Evolutionary conservation across 2,329 filamentous ascomycete genomes (phyloP), one percentile per base, ranked within the genome.

Genomic region (Neofusicoccum laricinum): DNA sequence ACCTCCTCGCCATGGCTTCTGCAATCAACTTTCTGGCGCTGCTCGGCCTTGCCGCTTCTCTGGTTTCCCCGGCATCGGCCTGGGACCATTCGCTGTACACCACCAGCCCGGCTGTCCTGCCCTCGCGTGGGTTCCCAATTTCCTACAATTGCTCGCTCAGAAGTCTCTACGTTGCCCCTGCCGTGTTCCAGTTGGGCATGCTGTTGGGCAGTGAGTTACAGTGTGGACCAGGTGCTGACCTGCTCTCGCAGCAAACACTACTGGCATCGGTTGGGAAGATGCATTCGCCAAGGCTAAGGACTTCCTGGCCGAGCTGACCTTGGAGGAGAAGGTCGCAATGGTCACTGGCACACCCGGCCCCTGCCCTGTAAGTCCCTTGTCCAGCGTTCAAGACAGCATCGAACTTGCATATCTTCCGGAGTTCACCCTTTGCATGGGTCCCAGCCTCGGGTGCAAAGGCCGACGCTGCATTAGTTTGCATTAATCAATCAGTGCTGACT

Each of bases 311-410:
- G 68, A 75, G 32, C 66, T 80, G 21, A 76, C 75, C 4, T 66
- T 74, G n/a, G 71, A 75, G 25, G 77, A 79, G 63, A 79, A 79
- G 59, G 69, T 75, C 19, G 73, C 72, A 66, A 70, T 71, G 50
- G 71, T 75, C 40, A 73, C 72, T 34, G 72, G 72, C 17, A 59
- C 63, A 4, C n/a, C n/a, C 11, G 63, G 63, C 10, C 63, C 63
- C 11, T 64, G 63, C 38, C 11, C 63, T 58, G 63, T 64, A 50
- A 49, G 62, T 59, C 4, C 12, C 38, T 21, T 45, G 15, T 10
- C 36, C 25, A 34, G 12, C 15, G 19, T 40, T 55, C 12, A 32
- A 34, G 19, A 41, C 53, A 32, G 17, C 41, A 45, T 32, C n/a
- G 19, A 10, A 32, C 21, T 15, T 41, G 15, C 34, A 40, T 14